Conservation (phyloP, 305 asterid species). For the Rubia tinctorum region DNA sequence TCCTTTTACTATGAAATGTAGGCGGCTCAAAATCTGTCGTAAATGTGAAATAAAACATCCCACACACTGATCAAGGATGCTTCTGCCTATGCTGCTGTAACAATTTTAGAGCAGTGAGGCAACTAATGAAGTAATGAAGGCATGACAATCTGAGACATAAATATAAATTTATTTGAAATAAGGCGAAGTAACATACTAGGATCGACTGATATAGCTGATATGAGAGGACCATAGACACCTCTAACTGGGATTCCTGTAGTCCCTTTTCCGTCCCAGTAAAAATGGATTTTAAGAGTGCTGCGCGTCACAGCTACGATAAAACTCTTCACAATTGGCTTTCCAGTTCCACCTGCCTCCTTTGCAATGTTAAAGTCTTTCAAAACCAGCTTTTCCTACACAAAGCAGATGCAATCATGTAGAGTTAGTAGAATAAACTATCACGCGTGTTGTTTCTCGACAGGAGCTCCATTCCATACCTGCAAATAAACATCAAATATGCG, state of each 20-base stretch:
- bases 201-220: slow-evolving; percentile 86
- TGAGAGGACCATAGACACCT: slow-evolving; percentile 88
- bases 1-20: slow-evolving; percentile 41
- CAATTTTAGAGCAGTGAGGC: background rate
- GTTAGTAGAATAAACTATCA: background rate
- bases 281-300: slow-evolving; percentile 72
- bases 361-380: slow-evolving; percentile 83
- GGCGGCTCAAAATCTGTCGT: slow-evolving; percentile 80
- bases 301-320: slow-evolving; percentile 51
- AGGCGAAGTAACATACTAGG: slow-evolving; percentile 50
- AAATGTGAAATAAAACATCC: background rate
- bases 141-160: background rate
- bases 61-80: background rate
- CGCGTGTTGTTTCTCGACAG: background rate
- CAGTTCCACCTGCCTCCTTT: slow-evolving; percentile 79
- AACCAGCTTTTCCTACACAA: slow-evolving; percentile 61
- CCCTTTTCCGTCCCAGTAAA: slow-evolving; percentile 93
- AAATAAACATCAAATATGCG: slow-evolving; percentile 86
- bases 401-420: background rate
- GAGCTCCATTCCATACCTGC: slow-evolving; percentile 48
- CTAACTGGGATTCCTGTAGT: slow-evolving; percentile 88
- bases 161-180: slow-evolving; percentile 17
- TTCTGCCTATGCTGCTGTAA: background rate
- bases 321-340: slow-evolving; percentile 50
- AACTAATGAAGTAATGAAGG: background rate